Conservation (phyloP, 2,329 filamentous ascomycete genomes). For the Fusarium sterilihyphosum region DNA sequence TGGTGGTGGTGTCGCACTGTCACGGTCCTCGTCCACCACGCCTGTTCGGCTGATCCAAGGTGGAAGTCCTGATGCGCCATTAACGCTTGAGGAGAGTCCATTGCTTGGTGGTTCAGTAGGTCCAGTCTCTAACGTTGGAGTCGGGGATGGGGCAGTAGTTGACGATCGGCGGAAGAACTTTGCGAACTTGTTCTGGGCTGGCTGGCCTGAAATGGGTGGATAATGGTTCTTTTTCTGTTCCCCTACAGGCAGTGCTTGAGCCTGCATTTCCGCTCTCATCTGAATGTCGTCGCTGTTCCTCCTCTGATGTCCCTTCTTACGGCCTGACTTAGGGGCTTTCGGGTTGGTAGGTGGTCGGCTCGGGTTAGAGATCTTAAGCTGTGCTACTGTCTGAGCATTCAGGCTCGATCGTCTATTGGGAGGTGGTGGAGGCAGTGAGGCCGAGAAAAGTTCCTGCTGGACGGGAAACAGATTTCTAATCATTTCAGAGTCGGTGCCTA, state of each 20-base stretch:
- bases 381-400: constrained; percentile 56
- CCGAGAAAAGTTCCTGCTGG: constrained; percentile 52
- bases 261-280: constrained; percentile 39
- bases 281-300: constrained; percentile 48
- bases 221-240: constrained; percentile 57
- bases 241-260: constrained; percentile 32
- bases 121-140: constrained; percentile 14
- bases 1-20: constrained; percentile 65
- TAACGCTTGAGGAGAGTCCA: constrained; percentile 32
- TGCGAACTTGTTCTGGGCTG: constrained; percentile 58
- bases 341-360: constrained; percentile 28
- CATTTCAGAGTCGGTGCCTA: constrained; percentile 50
- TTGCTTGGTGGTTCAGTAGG: constrained; percentile 13
- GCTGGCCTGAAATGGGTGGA: constrained; percentile 59
- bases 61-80: constrained; percentile 50
- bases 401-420: constrained; percentile 65
- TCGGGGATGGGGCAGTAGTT: constrained; percentile 43
- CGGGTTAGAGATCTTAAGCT: constrained; percentile 23
- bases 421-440: constrained; percentile 55
- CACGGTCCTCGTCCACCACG: constrained; percentile 53
- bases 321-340: constrained; percentile 28
- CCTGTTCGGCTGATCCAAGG: constrained; percentile 52
- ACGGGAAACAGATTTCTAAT: constrained; percentile 58
- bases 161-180: constrained; percentile 62
- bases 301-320: constrained; percentile 31